A percentile compares a stretch with the other conserved stretches of the same genome.
Conservation (phyloP, 352 stramenopile species). For the Globisporangium nunn region DNA sequence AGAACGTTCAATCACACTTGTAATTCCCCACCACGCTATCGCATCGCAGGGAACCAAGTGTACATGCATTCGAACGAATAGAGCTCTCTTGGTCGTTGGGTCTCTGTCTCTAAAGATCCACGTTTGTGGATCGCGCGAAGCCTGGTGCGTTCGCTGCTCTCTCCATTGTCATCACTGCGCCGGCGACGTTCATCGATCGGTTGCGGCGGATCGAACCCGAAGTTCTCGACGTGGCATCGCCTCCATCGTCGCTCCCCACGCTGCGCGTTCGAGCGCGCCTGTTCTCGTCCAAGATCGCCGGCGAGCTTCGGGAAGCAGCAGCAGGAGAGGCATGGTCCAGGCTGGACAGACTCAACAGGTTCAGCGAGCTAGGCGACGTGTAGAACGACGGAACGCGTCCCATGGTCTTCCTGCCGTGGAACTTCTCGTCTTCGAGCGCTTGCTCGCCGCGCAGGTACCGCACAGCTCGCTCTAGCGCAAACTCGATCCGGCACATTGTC, state of each 20-base stretch:
- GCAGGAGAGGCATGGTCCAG: slow-evolving; percentile 32
- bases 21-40: neutral
- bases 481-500: slow-evolving; percentile 95
- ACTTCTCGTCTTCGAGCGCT: slow-evolving; percentile 70
- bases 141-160: slow-evolving; percentile 15
- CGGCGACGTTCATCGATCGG: slow-evolving; percentile 72
- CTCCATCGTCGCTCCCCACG: slow-evolving; percentile 12
- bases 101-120: slow-evolving; percentile 13
- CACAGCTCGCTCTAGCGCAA: slow-evolving; percentile 91
- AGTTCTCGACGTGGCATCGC: neutral
- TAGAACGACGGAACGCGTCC: slow-evolving; percentile 84
- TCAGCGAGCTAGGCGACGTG: slow-evolving; percentile 82
- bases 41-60: neutral
- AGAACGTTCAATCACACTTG: neutral
- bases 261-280: slow-evolving; percentile 1
- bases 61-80: slow-evolving; percentile 1
- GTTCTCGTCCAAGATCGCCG: neutral
- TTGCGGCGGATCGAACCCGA: slow-evolving; percentile 48
- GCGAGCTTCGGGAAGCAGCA: neutral
- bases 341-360: slow-evolving; percentile 79
- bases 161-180: slow-evolving; percentile 81
- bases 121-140: slow-evolving; percentile 29
- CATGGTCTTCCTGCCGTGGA: slow-evolving; percentile 60
- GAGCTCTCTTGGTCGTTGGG: neutral
- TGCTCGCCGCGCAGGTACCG: slow-evolving; percentile 76